These are phyloP conservation scores for Candida khao-thaluensis DNA, from an alignment of 805 yeast species.

Conservation along the genomic window DNA sequence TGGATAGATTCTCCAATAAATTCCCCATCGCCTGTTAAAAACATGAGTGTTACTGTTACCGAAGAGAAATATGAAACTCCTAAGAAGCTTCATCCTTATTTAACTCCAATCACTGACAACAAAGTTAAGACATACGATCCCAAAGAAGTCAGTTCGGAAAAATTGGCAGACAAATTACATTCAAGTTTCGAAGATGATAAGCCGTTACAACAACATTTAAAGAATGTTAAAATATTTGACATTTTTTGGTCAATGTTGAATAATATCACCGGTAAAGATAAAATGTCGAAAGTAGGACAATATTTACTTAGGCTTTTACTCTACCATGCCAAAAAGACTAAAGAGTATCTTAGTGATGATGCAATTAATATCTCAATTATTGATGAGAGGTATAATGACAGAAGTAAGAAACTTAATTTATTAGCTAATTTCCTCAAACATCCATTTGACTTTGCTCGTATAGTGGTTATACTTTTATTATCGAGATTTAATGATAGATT, in stretches of 20 bases:
- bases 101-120: slow-evolving; percentile 15
- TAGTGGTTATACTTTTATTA: slow-evolving; percentile 35
- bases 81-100: slow-evolving; percentile 12
- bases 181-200: slow-evolving; percentile 4
- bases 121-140: slow-evolving; percentile 8
- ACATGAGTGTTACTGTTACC: slow-evolving; percentile 17
- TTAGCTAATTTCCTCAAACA: slow-evolving; percentile 33
- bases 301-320: slow-evolving; percentile 55
- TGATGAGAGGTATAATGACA: slow-evolving; percentile 30
- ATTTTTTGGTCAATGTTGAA: slow-evolving; percentile 53
- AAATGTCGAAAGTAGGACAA: slow-evolving; percentile 62
- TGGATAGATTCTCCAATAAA: slow-evolving; percentile 23
- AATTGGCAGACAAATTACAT: slow-evolving; percentile 6
- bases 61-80: slow-evolving; percentile 15
- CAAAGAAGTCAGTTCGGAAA: slow-evolving; percentile 7
- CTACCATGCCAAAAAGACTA: slow-evolving; percentile 44
- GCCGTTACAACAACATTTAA: not conserved
- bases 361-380: slow-evolving; percentile 31
- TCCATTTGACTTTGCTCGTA: slow-evolving; percentile 37
- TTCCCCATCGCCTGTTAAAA: slow-evolving; percentile 14
- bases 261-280: slow-evolving; percentile 64
- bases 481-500: slow-evolving; percentile 41
- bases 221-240: slow-evolving; percentile 24
- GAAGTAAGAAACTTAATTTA: slow-evolving; percentile 32
- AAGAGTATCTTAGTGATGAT: slow-evolving; percentile 33